phyloP scores from a whole-genome alignment of 1,284 basidiomycete genomes.

The Microbotryum scabiosae region DNA sequence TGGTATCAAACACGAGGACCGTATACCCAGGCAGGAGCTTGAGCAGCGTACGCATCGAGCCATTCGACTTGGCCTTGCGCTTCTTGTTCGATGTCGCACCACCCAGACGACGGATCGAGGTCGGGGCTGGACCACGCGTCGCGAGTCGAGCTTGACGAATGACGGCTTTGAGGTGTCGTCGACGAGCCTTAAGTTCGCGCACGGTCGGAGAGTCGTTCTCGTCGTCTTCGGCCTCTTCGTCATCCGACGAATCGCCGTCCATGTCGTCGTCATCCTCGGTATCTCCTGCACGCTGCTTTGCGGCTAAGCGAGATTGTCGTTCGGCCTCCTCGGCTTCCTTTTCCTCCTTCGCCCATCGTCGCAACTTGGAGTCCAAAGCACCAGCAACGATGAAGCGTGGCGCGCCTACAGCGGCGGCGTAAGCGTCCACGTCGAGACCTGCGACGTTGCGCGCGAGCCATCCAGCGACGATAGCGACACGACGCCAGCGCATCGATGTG shows the following conservation, averaged over 20 bases:
- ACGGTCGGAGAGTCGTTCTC: constrained; percentile 23
- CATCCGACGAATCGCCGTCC: constrained; percentile 26
- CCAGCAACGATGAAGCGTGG: constrained; percentile 50
- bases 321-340: constrained; percentile 44
- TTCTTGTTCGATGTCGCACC: constrained; percentile 17
- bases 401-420: constrained; percentile 4
- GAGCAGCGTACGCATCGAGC: constrained; percentile 41
- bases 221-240: constrained; percentile 37
- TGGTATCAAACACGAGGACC: constrained; percentile 85
- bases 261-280: constrained; percentile 28
- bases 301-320: constrained; percentile 28
- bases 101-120: constrained; percentile 12
- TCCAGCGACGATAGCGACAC: constrained; percentile 63
- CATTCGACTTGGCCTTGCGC: constrained; percentile 32
- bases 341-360: constrained; percentile 60
- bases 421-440: constrained; percentile 58
- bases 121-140: background rate
- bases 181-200: constrained; percentile 35
- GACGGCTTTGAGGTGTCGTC: constrained; percentile 42
- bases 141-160: constrained; percentile 22
- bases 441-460: constrained; percentile 62
- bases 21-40: constrained; percentile 75
- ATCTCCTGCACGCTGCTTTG: constrained; percentile 7
- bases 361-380: constrained; percentile 58
- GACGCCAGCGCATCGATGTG: constrained; percentile 54